Base-by-base conservation (phyloP, 2,329 filamentous ascomycete genomes). In the Hypoxylon sp. region DNA sequence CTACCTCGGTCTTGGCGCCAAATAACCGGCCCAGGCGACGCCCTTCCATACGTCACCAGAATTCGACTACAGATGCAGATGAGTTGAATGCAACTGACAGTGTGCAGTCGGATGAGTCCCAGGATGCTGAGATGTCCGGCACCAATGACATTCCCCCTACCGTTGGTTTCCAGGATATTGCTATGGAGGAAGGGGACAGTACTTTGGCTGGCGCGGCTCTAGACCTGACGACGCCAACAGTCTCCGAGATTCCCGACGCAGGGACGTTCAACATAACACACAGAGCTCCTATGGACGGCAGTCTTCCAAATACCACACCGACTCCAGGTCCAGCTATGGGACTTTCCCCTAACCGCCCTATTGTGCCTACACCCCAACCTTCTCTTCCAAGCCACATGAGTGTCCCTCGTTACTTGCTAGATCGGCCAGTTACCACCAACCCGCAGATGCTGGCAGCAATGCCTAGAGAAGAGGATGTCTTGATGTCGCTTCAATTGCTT, bases 201-300 rank as follows among this genome's bases (percentile, higher is more conserved):
- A 91, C 97, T 78, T 86, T 97, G 37, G 90, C 93, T 42, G 90
- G 90, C 58, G 88, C 92, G 2, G 87, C 90, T 3, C 88, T 97
- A 35, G 91, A 92, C 31, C 81, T 97, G 67, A 89, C 91, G 2
- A 91, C 93, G 6, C 92, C 92, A 1, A 92, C 92, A 35, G 92
- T 92, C 2, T 94, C 94, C 0, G 94, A 96, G 75, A 88, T 90
- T n/a, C 92, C 94, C 74, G 93, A 97, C 73, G 88, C 92, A 11
- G 94, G 95, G 63, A 94, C 94, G 0, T 98, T 98, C 81, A 97
- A 97, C 81, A 97, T 98, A 75, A 94, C 93, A 5, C 95, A 98
- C 79, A 91, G 92, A 58, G 91, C 91, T 52, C 89, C 91, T 1
- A 89, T 96, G 37, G 94, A 97, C 76, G 94, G 93, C 54, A 97